Base-by-base conservation (phyloP, 371 early-diverging fungal species). In the Mortierella sp. region DNA sequence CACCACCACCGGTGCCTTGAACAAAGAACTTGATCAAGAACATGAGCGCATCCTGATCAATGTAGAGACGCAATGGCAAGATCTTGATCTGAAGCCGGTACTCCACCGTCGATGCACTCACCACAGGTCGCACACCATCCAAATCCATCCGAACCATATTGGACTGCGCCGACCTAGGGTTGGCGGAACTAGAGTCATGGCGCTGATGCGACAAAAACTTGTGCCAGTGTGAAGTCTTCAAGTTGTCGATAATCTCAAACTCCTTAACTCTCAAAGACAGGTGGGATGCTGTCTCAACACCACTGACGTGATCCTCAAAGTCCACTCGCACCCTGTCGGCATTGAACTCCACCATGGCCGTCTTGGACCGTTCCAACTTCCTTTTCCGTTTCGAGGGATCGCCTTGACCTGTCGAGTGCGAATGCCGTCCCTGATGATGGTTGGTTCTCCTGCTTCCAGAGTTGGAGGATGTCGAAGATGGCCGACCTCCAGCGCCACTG, bases 11-110 rank as follows among this genome's bases (percentile, higher is more conserved):
- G 9, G 73, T 68, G 21, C 80, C 74, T 47, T 82, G 91, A 1
- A 92, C 90, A 88, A 97, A 96, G 89, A 96, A 99, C 26, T 91
- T 87, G 38, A 96, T 92, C 80, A 98, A 77, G 83, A 97, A 97
- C 3, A 91, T 91, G 38, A 99, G 88, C 2, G 99, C 97, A 82
- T 99, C 99, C 83, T 99, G 99, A 87, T 99, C 99, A 13, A 99
- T 91, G 81, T 96, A 95, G 74, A 97, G 91, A 45, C 97, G 92
- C 50, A 98, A 73, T 0, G 99, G 99, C 45, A 96, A 88, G 31
- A 97, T 71, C 60, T 89, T 90, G 6, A 93, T 91, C 84, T 92
- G 94, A 68, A 96, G 74, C 31, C 95, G 80, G 55, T 91, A 90
- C 79, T 96, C 96, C 71, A 92, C 90, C 1, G 89, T 88, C 19